Evolutionary conservation across 352 stramenopile genomes (phyloP), one percentile per base, ranked within the genome.

Genomic region (Discostella stelligera): DNA sequence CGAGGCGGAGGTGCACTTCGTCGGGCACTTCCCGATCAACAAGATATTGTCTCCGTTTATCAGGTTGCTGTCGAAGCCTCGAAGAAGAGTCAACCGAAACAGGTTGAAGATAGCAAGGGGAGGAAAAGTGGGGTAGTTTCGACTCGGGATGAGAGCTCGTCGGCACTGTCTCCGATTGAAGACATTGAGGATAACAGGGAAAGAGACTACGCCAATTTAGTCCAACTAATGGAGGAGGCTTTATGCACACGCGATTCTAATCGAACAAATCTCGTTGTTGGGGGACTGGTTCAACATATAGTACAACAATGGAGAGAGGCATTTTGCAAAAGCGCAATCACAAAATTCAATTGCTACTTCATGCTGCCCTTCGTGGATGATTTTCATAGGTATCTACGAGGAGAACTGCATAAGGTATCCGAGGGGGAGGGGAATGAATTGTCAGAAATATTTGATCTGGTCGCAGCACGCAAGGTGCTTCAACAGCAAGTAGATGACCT

Each of bases 321-420:
- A 21, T 95, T 95, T 74, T 87, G 83, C 20, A 83, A 82, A 63
- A 86, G 71, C 46, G 88, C 93, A 8, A 89, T 84, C 16, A 94
- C 92, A 62, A 95, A 95, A 80, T 94, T 94, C 79, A 95, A 95
- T 77, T 95, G 89, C 72, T 95, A 88, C 58, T 95, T 94, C 77
- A 85, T 95, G 69, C 82, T 95, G 49, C 90, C 91, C 1, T 94
- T 95, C 71, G 83, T 94, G 9, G 87, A 94, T 74, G 84, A 94
- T 25, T 94, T 95, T 68, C 88, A 91, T 59, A 82, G 84, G 58
- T 93, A 89, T 61, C 77, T 95, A 20, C 72, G 90, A 59, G 76
- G 75, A 67, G 86, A 93, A 63, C 72, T 94, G 20, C 86, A 94
- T 58, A 91, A 91, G 66, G 53, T 85, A 21, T 91, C 85, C 30